Evolutionary conservation across 108 stramenopile species (phyloP), one percentile per base, ranked within the genome.

Genomic region (Aurantiochytrium sp.): DNA sequence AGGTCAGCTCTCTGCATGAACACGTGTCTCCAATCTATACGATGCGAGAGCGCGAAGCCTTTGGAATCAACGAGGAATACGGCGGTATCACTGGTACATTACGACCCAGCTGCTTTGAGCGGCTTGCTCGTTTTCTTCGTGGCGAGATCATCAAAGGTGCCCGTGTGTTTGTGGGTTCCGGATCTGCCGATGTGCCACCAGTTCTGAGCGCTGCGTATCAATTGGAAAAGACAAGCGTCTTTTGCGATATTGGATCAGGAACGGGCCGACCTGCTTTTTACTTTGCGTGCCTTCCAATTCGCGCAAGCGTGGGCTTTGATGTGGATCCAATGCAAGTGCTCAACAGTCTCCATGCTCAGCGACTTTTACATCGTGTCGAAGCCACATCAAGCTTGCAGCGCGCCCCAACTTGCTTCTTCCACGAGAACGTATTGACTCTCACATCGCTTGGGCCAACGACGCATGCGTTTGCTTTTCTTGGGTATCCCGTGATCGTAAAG

Each of bases 271-370:
- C 76, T 6, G n/a, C 23, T 6, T 53, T 83, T 12, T 53, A 53
- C 49, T 35, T 83, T 83, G 76, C 49, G 12, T 53, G 49, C 23
- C 51, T 83, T 18, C 43, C 6, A 2, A 47, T 83, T 35, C 76
- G 76, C n/a, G 76, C 76, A 18, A 83, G 76, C 76, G 76, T 83
- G 45, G 76, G 76, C 23, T 83, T 83, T 53, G 76, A 83, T 28
- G 51, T 83, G n/a, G 76, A 83, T 23, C 76, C 76, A 8, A 83
- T 83, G 76, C 76, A 83, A 23, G 76, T 83, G 76, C 51, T 83
- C 10, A 83, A 53, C 51, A 83, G 76, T 23, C 51, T 47, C 10
- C 19, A 83, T 35, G 76, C 23, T 1, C 76, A 53, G 51, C 45
- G 76, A 12, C 76, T 47, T 12, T 18, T 83, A 45, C n/a, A 53